Evolutionary conservation across 495 filamentous ascomycete species (phyloP).

Genomic region (Durotheca rogersii): DNA sequence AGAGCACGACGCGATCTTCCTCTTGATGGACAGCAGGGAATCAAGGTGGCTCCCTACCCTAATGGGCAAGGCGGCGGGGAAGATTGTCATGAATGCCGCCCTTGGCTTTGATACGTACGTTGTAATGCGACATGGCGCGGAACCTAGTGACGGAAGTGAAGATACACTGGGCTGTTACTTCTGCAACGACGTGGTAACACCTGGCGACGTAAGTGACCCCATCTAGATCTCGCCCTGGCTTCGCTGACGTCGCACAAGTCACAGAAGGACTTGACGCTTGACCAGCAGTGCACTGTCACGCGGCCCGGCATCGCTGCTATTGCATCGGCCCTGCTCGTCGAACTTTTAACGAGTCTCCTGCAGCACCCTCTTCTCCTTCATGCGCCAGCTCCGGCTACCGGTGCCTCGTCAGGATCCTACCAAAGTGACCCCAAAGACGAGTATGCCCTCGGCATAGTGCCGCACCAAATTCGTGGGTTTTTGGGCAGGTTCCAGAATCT

Average conservation of each 20-base stretch:
- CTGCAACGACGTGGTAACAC: constrained; percentile 96
- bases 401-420: constrained; percentile 38
- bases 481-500: constrained; percentile 84
- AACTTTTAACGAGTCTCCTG: constrained; percentile 80
- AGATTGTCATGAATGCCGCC: constrained; percentile 95
- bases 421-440: constrained; percentile 56
- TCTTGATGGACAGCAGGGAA: constrained; percentile 95
- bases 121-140: constrained; percentile 88
- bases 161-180: constrained; percentile 92
- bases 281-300: constrained; percentile 98
- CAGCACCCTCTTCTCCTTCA: constrained; percentile 73
- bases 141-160: constrained; percentile 48
- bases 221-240: constrained; percentile 2
- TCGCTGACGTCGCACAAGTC: constrained; percentile 63
- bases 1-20: constrained; percentile 87
- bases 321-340: constrained; percentile 88
- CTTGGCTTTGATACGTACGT: constrained; percentile 96
- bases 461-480: constrained; percentile 92
- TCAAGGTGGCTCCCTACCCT: constrained; percentile 95
- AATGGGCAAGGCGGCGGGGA: constrained; percentile 89
- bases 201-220: constrained; percentile 75
- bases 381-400: constrained; percentile 53
- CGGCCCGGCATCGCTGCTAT: constrained; percentile 89
- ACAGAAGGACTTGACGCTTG: constrained; percentile 86
- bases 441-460: constrained; percentile 83